These are phyloP conservation scores for Citrus cavaleriei DNA, from an alignment of 345 rosid species.

Conservation along the genomic window DNA sequence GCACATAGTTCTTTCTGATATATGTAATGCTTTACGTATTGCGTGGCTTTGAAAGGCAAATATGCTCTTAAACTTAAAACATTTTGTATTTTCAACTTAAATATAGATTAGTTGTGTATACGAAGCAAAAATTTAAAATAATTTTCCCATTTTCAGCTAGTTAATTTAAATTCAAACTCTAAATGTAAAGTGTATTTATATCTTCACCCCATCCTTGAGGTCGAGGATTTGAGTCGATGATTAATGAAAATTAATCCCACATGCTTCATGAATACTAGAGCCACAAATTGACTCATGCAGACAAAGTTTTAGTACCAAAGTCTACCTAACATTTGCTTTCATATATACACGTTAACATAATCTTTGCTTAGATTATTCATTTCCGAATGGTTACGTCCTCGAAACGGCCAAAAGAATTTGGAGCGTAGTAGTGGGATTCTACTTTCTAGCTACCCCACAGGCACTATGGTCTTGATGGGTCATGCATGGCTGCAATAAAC, in stretches of 20 bases:
- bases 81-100: not conserved
- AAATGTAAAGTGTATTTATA: too few relatives aligned
- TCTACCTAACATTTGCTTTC: too few relatives aligned
- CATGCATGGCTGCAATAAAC: not conserved
- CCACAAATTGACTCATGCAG: too few relatives aligned
- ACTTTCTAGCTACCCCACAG: slow-evolving; percentile 1
- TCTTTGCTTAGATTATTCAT: not conserved
- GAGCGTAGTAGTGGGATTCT: not conserved
- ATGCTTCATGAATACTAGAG: too few relatives aligned
- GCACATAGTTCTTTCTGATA: not conserved
- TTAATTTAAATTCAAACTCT: too few relatives aligned
- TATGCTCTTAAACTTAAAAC: too few relatives aligned
- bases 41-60: not conserved
- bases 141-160: too few relatives aligned
- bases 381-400: not conserved
- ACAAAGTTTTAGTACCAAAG: too few relatives aligned
- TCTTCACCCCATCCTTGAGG: too few relatives aligned
- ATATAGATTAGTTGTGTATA: not conserved
- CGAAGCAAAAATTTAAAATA: not conserved
- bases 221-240: too few relatives aligned
- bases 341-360: not conserved
- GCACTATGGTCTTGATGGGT: not conserved
- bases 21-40: not conserved
- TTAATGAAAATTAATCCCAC: too few relatives aligned
- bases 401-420: not conserved